Base-by-base conservation (phyloP, 2,329 filamentous ascomycete species). In the Teratosphaeriaceae sp. region DNA sequence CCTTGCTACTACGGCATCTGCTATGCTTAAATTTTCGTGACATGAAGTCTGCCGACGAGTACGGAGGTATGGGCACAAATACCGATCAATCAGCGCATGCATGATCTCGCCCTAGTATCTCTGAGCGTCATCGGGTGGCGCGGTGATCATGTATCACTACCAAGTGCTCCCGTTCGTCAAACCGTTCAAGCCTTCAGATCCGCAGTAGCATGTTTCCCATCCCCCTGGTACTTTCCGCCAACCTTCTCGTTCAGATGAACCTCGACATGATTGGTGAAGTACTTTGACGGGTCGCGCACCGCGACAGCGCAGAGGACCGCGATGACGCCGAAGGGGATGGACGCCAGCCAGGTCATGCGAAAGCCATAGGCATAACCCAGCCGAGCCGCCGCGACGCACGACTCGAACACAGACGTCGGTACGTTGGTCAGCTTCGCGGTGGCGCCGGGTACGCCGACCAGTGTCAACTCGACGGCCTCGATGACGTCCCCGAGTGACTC, bases 311-410 rank as follows among this genome's bases (percentile, higher is more conserved):
- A 44, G 3, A 38, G 9, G 9, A 42, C 8, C 11, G 43, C 43
- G 13, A 45, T 22, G 8, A 45, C 31, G 16, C 38, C 43, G 31
- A 45, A 45, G 11, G 43, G 43, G 7, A 42, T 45, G 12, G 43
- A 45, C 5, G 42, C 26, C 3, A 45, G 26, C 42, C 42, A 45
- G 6, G 38, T 45, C 19, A 45, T 45, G 5, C 38, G 36, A 27
- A 45, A 45, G 27, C 42, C 42, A 38, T 45, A 45, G 16, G 42
- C 42, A 37, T 45, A 45, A 5, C 42, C 42, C 6, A 33, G 8
- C 3, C 42, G 36, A 19, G 42, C 42, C 7, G 42, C 42, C 7
- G n/a, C 29, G 3, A 45, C 21, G 19, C 42, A 45, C 6, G 26
- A 11, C 2, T 45, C 38, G 38, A 40, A 41, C 3, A 36, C 20